These are phyloP conservation scores for Fagopyrum tataricum DNA, from an alignment of 148 eudicot species.

Conservation along the genomic window DNA sequence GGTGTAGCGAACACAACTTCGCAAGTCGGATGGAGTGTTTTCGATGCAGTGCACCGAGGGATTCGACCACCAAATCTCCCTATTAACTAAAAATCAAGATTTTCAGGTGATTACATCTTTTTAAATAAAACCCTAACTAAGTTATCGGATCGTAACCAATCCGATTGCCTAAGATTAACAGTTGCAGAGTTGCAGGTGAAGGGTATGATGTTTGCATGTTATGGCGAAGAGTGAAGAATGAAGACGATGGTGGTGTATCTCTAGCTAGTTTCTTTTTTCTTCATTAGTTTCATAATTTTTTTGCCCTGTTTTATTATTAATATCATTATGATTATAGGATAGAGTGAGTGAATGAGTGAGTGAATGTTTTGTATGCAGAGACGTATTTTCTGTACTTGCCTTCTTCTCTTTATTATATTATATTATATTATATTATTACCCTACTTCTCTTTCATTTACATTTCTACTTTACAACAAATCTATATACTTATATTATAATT, in stretches of 20 bases:
- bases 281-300: neutral
- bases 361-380: constrained; percentile 7
- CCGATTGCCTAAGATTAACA: no score
- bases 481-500: no score
- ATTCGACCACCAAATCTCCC: constrained; percentile 51
- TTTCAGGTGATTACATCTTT: neutral
- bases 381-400: neutral
- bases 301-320: neutral
- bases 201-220: neutral
- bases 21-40: constrained; percentile 95
- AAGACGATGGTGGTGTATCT: neutral
- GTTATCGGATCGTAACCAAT: no score
- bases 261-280: neutral
- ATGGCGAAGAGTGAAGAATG: neutral
- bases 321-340: neutral
- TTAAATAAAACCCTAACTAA: neutral
- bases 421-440: neutral
- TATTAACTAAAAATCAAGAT: constrained; percentile 21
- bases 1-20: constrained; percentile 96
- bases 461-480: no score
- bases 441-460: no score
- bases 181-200: neutral
- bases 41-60: constrained; percentile 96
- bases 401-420: neutral
- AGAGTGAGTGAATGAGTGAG: constrained; percentile 11